phyloP scores from a whole-genome alignment of 75 land plant genomes.

The Chamaecyparis obtusa region DNA sequence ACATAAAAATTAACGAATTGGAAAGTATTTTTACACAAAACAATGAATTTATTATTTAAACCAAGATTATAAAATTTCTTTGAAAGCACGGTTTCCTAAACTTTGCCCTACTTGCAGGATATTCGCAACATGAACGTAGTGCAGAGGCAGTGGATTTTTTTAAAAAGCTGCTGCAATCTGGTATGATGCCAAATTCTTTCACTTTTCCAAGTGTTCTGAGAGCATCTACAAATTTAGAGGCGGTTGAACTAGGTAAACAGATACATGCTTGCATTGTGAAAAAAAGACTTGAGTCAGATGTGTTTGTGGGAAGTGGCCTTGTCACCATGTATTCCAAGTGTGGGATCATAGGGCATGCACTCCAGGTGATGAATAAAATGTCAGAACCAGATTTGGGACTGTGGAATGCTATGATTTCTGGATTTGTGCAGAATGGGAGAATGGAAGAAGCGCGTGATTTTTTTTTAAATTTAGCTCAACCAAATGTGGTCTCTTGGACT shows the following conservation, averaged over 20 bases:
- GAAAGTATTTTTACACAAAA: too few species aligned
- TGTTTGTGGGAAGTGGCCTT: slow-evolving; percentile 13
- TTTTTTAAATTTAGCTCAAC: not conserved
- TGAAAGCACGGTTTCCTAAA: too few species aligned
- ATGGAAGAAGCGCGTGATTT: slow-evolving; percentile 9
- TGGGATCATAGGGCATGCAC: slow-evolving; percentile 19
- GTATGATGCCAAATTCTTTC: slow-evolving; percentile 7
- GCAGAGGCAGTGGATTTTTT: slow-evolving; percentile 6
- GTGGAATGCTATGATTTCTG: slow-evolving; percentile 11
- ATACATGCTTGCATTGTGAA: slow-evolving; percentile 10
- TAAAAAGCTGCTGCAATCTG: slow-evolving; percentile 2
- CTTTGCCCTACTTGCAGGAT: slow-evolving; percentile 11
- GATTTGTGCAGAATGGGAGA: slow-evolving; percentile 9
- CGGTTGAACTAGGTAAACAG: slow-evolving; percentile 16
- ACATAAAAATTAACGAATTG: too few species aligned
- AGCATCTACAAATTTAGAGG: slow-evolving; percentile 14
- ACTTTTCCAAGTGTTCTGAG: slow-evolving; percentile 8
- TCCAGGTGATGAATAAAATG: slow-evolving; percentile 17
- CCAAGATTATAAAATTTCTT: too few species aligned
- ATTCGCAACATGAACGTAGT: not conserved
- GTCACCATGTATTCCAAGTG: slow-evolving; percentile 23
- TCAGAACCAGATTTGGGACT: not conserved
- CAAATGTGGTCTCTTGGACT: slow-evolving; percentile 10
- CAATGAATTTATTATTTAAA: too few species aligned
- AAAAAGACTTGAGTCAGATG: slow-evolving; percentile 10